Evolutionary conservation across 106 monocot genomes (phyloP), one percentile per base, ranked within the genome.

Genomic region (Dioscorea alata): DNA sequence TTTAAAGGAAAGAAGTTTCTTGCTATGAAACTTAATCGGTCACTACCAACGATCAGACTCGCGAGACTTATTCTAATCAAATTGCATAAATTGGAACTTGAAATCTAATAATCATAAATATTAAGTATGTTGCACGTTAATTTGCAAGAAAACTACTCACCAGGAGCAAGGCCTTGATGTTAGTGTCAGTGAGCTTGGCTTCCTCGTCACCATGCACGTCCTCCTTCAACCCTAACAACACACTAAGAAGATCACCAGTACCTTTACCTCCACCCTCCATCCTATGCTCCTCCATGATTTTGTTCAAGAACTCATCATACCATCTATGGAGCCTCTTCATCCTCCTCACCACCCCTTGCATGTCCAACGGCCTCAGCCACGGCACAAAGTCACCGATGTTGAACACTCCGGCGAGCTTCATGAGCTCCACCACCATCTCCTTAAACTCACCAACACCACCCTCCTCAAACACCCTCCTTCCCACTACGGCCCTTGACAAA

Each of bases 141-240:
- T 34, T 3, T 42, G 10, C 0, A 42, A 42, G 10, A 8, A 8
- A 42, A 42, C 4, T 8, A 76, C 49, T 73, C 62, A 90, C 90
- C 80, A 90, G 71, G 13, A 90, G 78, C 21, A 90, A 51, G 49
- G 86, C 90, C 32, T 90, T 90, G 75, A 90, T 90, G 14, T 85
- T 80, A 3, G 59, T 74, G n/a, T 90, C 80, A 33, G 78, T 75
- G 42, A 90, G 60, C 57, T 63, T 74, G n/a, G 22, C 64, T 3
- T 72, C 78, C 9, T 78, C 81, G 6, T 42, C 42, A 0, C 63
- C 74, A 13, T 70, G 63, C 7, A 8, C 70, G 5, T 79, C 51
- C 35, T 69, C 24, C 52, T 68, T 72, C 15, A 77, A 56, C 13
- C 23, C 23, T 18, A 86, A 18, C 48, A 86, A 15, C 33, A 71